phyloP scores from a whole-genome alignment of 208 protist genomes.

The Lotmaria passim region DNA sequence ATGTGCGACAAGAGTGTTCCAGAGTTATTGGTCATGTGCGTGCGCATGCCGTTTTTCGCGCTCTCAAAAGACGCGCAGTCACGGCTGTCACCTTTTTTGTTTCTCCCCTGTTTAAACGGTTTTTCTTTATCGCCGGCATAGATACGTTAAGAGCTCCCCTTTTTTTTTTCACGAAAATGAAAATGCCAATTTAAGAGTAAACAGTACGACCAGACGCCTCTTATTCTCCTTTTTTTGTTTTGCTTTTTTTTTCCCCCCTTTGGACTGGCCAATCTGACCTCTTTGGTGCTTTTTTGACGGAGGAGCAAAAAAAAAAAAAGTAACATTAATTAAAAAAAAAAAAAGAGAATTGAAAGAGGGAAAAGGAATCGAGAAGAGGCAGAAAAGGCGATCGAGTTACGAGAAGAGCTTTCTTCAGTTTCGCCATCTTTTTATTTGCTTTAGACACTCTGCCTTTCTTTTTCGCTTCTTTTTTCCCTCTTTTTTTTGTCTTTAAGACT shows the following conservation, averaged over 20 bases:
- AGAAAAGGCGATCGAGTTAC: neutral
- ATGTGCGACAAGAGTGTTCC: too few species aligned
- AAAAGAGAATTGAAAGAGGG: neutral
- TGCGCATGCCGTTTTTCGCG: constrained; percentile 61
- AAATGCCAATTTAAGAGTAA: too few species aligned
- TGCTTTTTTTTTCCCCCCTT: too few species aligned
- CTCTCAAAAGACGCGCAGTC: constrained; percentile 66
- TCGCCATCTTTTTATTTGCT: neutral
- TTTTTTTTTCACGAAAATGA: neutral
- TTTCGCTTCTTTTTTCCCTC: constrained; percentile 10
- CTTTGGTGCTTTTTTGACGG: neutral
- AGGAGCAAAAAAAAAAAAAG: neutral
- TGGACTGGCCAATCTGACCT: too few species aligned
- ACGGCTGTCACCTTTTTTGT: neutral
- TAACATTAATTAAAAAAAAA: neutral
- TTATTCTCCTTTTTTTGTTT: too few species aligned
- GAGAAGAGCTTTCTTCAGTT: neutral
- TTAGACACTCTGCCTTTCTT: constrained; percentile 1
- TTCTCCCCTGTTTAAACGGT: neutral
- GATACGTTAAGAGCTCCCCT: too few species aligned
- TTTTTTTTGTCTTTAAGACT: too few species aligned
- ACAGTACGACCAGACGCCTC: neutral
- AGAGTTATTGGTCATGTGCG: neutral
- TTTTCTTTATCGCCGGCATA: too few species aligned
- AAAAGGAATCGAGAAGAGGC: neutral